These are phyloP conservation scores for Ustilaginoidea virens DNA, from an alignment of 2,329 filamentous ascomycete species.

Conservation along the genomic window DNA sequence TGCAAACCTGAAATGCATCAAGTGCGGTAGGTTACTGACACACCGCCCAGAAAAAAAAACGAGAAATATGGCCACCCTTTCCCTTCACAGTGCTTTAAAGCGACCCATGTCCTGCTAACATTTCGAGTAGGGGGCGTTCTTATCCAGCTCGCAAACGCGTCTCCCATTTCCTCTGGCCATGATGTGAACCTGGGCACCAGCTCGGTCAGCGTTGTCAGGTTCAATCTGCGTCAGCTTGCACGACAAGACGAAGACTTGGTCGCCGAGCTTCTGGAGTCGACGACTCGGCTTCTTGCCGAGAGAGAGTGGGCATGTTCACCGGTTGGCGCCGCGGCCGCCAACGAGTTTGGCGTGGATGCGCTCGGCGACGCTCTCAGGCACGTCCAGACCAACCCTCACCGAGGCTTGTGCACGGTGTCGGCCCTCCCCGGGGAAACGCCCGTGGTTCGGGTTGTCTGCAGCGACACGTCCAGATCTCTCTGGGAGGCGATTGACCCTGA, in stretches of 20 bases:
- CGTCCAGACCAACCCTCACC: conserved; percentile 12
- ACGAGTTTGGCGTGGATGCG: conserved; percentile 8
- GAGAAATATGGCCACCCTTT: too few species aligned
- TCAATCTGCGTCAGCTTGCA: conserved; percentile 18
- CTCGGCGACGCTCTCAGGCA: conserved; percentile 13
- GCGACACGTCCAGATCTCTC: conserved; percentile 11
- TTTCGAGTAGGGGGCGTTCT: conserved; percentile 15
- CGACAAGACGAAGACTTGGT: conserved; percentile 17
- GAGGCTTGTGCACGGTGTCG: conserved; percentile 10
- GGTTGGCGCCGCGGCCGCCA: neutral
- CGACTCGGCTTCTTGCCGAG: conserved; percentile 5
- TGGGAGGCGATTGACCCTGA: conserved; percentile 17
- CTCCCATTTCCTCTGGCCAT: conserved; percentile 6
- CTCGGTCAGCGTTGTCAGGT: conserved; percentile 15
- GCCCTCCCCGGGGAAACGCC: conserved; percentile 3
- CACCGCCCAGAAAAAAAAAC: too few species aligned
- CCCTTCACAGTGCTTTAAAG: too few species aligned
- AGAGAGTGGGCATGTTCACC: neutral
- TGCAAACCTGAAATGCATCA: conserved; percentile 18
- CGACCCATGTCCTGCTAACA: neutral
- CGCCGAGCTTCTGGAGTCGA: conserved; percentile 12
- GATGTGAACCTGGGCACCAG: conserved; percentile 1
- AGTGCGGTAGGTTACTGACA: conserved; percentile 16
- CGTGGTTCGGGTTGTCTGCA: conserved; percentile 10
- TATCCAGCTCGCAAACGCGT: conserved; percentile 15